These are phyloP conservation scores for Fusarium sp. DNA, from an alignment of 2,329 filamentous ascomycete genomes.

Conservation along the genomic window DNA sequence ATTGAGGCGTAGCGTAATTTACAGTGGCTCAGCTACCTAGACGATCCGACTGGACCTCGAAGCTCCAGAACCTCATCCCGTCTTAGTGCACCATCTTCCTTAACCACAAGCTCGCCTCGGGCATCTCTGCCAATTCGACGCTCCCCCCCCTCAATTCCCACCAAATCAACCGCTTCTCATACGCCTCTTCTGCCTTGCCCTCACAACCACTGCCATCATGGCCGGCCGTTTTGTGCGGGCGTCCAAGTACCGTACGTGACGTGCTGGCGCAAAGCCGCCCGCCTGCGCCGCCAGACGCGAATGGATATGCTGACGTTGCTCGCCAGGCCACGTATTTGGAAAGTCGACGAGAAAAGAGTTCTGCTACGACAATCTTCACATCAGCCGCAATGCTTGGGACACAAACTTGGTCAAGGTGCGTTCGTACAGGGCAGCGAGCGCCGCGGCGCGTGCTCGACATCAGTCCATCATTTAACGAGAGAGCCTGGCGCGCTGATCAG, in stretches of 20 bases:
- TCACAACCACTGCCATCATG: conserved; percentile 56
- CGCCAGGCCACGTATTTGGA: conserved; percentile 94
- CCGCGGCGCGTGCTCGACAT: conserved; percentile 25
- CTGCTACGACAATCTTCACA: conserved; percentile 97
- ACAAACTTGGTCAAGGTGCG: conserved; percentile 96
- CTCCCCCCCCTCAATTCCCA: conserved; percentile 1
- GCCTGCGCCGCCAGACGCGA: conserved; percentile 36
- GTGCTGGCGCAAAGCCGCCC: conserved; percentile 50
- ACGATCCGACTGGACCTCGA: not conserved
- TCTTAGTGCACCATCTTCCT: conserved; percentile 35
- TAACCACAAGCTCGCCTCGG: conserved; percentile 27
- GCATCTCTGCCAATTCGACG: conserved; percentile 40
- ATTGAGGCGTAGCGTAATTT: conserved; percentile 44
- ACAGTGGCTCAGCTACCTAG: conserved; percentile 38
- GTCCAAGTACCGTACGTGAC: conserved; percentile 74
- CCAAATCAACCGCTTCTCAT: conserved; percentile 19
- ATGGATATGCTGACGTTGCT: conserved; percentile 45
- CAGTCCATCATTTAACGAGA: conserved; percentile 20
- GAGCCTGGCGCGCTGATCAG: conserved; percentile 42
- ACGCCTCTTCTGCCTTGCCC: conserved; percentile 16
- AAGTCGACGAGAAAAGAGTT: conserved; percentile 95
- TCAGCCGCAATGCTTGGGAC: conserved; percentile 99
- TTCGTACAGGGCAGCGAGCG: conserved; percentile 71
- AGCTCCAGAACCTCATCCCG: conserved; percentile 25
- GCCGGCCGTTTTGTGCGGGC: conserved; percentile 73